These are phyloP conservation scores for Claviceps purpurea DNA, from an alignment of 2,329 filamentous ascomycete species.

Conservation along the genomic window DNA sequence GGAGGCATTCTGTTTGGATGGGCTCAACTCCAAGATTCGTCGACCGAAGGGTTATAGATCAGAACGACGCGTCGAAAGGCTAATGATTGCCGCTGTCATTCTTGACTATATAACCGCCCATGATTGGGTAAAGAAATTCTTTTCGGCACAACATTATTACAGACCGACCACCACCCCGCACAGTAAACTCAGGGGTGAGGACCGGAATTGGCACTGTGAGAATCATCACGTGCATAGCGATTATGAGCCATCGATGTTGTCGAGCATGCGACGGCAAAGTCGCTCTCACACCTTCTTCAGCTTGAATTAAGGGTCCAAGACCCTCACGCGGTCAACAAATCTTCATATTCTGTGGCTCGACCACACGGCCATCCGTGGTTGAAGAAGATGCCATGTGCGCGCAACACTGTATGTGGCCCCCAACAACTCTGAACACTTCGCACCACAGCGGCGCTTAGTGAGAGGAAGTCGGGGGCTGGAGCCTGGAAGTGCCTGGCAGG, in stretches of 20 bases:
- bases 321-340: not conserved
- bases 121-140: constrained; percentile 14
- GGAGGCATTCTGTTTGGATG: constrained; percentile 22
- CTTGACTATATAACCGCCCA: not conserved
- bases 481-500: too few species aligned
- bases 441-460: constrained; percentile 4
- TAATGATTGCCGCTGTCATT: not conserved
- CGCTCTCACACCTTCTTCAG: not conserved
- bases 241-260: constrained; percentile 17
- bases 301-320: not conserved
- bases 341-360: not conserved
- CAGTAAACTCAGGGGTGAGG: constrained; percentile 11
- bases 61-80: not conserved
- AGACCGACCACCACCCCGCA: constrained; percentile 9
- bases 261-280: not conserved
- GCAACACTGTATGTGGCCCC: constrained; percentile 7
- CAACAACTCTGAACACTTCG: constrained; percentile 1
- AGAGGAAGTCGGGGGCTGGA: constrained; percentile 3
- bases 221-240: constrained; percentile 21
- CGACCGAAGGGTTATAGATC: not conserved
- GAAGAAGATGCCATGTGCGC: constrained; percentile 1
- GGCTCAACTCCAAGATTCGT: not conserved
- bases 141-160: constrained; percentile 17
- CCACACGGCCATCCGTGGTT: not conserved
- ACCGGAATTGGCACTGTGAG: constrained; percentile 12